Evolutionary conservation across 768 basidiomycete genomes (phyloP).

Genomic region (Boletellus emodensis): DNA sequence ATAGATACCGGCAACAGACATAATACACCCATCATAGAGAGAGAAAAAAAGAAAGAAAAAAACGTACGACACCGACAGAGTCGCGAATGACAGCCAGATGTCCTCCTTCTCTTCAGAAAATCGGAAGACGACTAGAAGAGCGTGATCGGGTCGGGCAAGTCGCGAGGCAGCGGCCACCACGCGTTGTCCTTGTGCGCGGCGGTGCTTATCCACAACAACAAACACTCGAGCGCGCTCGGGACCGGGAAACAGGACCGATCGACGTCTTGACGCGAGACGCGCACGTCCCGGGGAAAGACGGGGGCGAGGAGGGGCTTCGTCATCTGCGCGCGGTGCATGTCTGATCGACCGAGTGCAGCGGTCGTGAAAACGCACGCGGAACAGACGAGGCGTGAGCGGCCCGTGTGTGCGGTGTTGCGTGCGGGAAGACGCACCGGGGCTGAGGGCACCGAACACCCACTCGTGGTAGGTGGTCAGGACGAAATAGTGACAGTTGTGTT

Average conservation of each 20-base stretch:
- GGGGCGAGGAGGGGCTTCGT: conserved; percentile 9
- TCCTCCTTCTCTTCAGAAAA: too few relatives aligned
- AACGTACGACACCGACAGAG: too few relatives aligned
- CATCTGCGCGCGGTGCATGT: conserved; percentile 5
- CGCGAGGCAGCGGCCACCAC: not conserved
- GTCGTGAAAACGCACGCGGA: not conserved
- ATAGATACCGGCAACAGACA: too few relatives aligned
- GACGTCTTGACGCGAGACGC: not conserved
- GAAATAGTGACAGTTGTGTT: conserved; percentile 11
- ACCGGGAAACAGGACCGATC: not conserved
- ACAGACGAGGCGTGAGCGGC: too few relatives aligned
- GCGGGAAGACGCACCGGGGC: conserved; percentile 1
- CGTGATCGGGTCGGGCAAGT: not conserved
- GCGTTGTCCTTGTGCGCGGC: not conserved
- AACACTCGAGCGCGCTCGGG: conserved; percentile 11
- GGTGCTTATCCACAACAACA: conserved; percentile 11
- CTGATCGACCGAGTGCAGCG: not conserved
- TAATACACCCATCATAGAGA: too few relatives aligned
- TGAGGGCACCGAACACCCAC: conserved; percentile 15
- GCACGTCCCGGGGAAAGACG: conserved; percentile 4
- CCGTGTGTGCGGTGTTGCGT: too few relatives aligned
- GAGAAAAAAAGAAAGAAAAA: too few relatives aligned
- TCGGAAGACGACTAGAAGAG: not conserved
- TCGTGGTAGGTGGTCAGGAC: conserved; percentile 15
- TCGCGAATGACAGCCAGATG: too few relatives aligned